These are phyloP conservation scores for Kluyveromyces siamensis DNA, from an alignment of 805 yeast genomes.

Conservation along the genomic window DNA sequence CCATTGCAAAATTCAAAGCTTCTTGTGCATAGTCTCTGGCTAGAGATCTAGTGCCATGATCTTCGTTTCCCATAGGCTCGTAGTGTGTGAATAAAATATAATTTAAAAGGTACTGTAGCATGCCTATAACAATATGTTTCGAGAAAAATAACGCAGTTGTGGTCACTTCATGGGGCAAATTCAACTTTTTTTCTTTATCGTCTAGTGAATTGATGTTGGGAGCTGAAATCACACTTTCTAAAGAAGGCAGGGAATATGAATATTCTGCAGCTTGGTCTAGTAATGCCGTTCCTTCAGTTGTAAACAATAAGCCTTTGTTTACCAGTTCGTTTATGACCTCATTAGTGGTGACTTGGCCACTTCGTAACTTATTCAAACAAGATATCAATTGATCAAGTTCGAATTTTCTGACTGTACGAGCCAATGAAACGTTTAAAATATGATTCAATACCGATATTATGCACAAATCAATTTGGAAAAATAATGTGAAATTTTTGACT, in stretches of 20 bases:
- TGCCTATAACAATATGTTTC: conserved; percentile 34
- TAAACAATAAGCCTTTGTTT: conserved; percentile 22
- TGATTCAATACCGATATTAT: conserved; percentile 29
- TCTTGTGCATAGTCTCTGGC: conserved; percentile 35
- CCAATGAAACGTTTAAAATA: conserved; percentile 25
- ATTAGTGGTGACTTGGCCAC: conserved; percentile 23
- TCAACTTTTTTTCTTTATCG: conserved; percentile 25
- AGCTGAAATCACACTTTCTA: conserved; percentile 20
- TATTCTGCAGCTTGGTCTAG: conserved; percentile 25
- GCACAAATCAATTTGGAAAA: conserved; percentile 37
- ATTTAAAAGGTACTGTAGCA: conserved; percentile 41
- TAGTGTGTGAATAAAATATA: conserved; percentile 39
- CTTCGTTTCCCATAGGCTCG: conserved; percentile 33
- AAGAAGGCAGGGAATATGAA: conserved; percentile 24
- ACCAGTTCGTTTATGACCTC: conserved; percentile 21
- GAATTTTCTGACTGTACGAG: conserved; percentile 35
- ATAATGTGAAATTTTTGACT: conserved; percentile 38
- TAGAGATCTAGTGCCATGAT: conserved; percentile 25
- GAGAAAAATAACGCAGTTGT: conserved; percentile 33
- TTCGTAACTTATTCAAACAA: conserved; percentile 27
- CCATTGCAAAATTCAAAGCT: conserved; percentile 35
- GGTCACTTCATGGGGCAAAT: conserved; percentile 33
- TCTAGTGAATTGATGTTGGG: conserved; percentile 4
- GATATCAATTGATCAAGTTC: conserved; percentile 32
- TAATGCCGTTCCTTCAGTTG: conserved; percentile 23